These are phyloP conservation scores for Diospyros lotus DNA, from an alignment of 148 eudicot species.

Conservation along the genomic window DNA sequence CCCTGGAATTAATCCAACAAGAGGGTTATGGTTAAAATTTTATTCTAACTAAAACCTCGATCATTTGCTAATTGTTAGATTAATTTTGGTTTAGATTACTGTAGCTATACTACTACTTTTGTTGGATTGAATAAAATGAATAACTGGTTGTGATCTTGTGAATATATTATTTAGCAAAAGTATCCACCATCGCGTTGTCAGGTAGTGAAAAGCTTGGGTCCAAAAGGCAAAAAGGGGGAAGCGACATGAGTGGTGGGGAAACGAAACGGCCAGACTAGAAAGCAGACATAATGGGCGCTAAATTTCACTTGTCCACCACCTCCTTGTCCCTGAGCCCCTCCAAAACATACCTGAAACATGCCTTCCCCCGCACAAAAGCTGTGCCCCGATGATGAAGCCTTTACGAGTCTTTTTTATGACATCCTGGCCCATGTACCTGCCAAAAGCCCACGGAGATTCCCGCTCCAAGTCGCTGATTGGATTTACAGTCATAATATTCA, in stretches of 20 bases:
- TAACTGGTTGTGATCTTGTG: too few species aligned
- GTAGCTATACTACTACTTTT: too few species aligned
- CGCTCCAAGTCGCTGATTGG: not conserved
- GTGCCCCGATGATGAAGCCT: not conserved
- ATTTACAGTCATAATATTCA: not conserved
- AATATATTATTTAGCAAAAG: too few species aligned
- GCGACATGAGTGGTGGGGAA: not conserved
- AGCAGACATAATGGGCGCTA: not conserved
- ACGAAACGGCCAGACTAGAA: conserved; percentile 8
- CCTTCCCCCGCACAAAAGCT: not conserved
- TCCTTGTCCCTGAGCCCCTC: conserved; percentile 3
- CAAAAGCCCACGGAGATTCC: not conserved
- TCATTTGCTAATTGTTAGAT: too few species aligned
- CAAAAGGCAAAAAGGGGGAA: too few species aligned
- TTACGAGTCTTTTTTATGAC: not conserved
- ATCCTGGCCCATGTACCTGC: not conserved
- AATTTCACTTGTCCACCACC: not conserved
- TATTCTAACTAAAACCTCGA: too few species aligned
- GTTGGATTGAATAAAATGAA: too few species aligned
- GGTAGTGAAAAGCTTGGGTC: too few species aligned
- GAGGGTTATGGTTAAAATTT: too few species aligned
- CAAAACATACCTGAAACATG: not conserved
- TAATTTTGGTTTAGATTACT: too few species aligned
- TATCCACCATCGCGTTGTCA: too few species aligned
- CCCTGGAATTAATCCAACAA: too few species aligned